Evolutionary conservation across 305 asterid genomes (phyloP).

Genomic region (Striga hermonthica): DNA sequence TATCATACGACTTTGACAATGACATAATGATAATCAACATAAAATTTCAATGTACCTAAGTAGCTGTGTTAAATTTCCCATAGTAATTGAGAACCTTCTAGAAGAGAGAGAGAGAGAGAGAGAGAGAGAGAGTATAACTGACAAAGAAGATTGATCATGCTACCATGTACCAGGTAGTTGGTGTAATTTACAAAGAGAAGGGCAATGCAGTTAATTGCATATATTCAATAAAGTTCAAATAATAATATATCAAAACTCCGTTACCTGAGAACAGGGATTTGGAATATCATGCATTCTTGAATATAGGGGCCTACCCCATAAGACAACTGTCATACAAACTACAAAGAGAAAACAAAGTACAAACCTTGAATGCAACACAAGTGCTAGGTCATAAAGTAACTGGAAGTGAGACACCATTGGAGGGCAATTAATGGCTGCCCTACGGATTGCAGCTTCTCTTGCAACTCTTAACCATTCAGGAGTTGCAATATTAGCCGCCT

Average conservation of each 20-base stretch:
- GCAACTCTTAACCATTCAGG: conserved; percentile 99
- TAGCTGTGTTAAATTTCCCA: background rate
- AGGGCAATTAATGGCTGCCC: conserved; percentile 94
- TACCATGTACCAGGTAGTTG: background rate
- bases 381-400: conserved; percentile 87
- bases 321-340: conserved; percentile 12
- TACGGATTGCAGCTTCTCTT: conserved; percentile 94
- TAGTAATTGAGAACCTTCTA: conserved; percentile 1
- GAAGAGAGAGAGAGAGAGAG: background rate
- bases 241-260: background rate
- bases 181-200: background rate
- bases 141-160: background rate
- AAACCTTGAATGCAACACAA: conserved; percentile 88
- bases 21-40: conserved; percentile 20
- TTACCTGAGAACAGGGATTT: no score
- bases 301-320: conserved; percentile 4
- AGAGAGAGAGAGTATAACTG: background rate
- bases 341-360: no score
- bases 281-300: no score
- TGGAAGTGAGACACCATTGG: conserved; percentile 99
- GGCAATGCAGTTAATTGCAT: background rate
- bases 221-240: background rate
- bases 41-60: conserved; percentile 15
- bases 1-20: conserved; percentile 3
- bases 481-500: conserved; percentile 98